Base-by-base conservation (phyloP, 2,329 filamentous ascomycete genomes). In the Cercospora beticola region DNA sequence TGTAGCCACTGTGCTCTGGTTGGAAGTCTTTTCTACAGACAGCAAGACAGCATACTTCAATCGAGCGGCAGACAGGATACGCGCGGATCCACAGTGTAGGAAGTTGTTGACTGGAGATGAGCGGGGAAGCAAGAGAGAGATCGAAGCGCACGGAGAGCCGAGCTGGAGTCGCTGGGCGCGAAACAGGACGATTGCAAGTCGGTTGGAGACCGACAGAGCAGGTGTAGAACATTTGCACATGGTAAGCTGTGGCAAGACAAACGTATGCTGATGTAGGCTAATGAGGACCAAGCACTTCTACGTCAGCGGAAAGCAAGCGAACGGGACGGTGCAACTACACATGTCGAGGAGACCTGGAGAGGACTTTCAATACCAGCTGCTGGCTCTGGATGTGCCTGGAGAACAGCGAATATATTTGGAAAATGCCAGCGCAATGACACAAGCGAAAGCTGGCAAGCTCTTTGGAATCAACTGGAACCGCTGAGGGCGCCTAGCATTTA, bases 21-120 rank as follows among this genome's bases (percentile, higher is more conserved):
- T 87, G 4, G 93, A 97, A 71, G 91, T 97, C 56, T 92, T 97
- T 79, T 91, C 91, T 4, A 69, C 91, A 21, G 90, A 94, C 77
- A 95, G 92, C 83, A 94, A 93, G 80, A 94, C 91, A 16, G 87
- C 89, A 66, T 89, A 95, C 78, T 97, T 97, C 85, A 97, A 96
- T 82, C 90, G 91, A 71, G 92, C 92, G 0, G 91, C 96, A 59
- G 87, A 92, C 76, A 88, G 89, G 70, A 89, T 98, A 78, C 92
- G 90, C 78, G 85, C 86, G 63, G 91, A 96, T 76, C 79, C 86
- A 0, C 84, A 87, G 67, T 96, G 92, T 77, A 83, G 89, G 30
- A 88, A 90, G 66, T 78, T 97, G 6, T 86, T 98, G 1, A 93
- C 93, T 14, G 89, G 92, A 16, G 81, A 75, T 8, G 78, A 77